phyloP scores from a whole-genome alignment of 164 flowering plant genomes.

The Sextonia rubra region DNA sequence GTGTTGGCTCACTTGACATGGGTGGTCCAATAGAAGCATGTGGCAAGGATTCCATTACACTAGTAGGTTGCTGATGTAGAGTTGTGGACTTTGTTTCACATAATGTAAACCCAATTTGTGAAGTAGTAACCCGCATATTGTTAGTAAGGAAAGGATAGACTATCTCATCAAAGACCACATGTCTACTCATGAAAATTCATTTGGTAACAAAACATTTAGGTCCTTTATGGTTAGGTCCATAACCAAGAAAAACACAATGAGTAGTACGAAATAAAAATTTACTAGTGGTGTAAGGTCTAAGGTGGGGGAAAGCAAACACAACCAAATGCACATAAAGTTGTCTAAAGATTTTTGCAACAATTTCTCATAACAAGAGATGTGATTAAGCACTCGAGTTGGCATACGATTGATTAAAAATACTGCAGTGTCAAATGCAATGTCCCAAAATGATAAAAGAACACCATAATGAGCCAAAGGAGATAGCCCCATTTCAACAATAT shows the following conservation, averaged over 20 bases:
- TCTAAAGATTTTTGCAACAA: neutral
- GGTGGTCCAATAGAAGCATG: too few relatives aligned
- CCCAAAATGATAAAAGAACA: neutral
- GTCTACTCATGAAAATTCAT: neutral
- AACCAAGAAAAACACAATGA: neutral
- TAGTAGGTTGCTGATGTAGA: too few relatives aligned
- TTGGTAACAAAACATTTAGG: neutral
- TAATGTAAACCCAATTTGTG: too few relatives aligned
- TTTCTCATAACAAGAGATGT: neutral
- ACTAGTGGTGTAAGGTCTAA: too few relatives aligned
- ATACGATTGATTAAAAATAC: neutral
- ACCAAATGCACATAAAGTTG: neutral
- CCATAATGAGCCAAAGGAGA: neutral
- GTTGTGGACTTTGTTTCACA: too few relatives aligned
- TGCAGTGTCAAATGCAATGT: neutral
- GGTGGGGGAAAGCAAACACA: neutral
- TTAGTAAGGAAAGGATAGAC: too few relatives aligned
- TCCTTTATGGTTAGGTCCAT: neutral
- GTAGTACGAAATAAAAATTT: neutral
- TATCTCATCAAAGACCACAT: too few relatives aligned
- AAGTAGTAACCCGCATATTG: too few relatives aligned
- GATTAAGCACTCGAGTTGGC: neutral
- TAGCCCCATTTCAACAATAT: neutral
- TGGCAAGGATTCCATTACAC: too few relatives aligned
- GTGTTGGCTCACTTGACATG: too few relatives aligned